A percentile compares a stretch with the other conserved stretches of the same genome.
Evolutionary conservation across 345 rosid genomes (phyloP).

Genomic region (Passiflora organensis): DNA sequence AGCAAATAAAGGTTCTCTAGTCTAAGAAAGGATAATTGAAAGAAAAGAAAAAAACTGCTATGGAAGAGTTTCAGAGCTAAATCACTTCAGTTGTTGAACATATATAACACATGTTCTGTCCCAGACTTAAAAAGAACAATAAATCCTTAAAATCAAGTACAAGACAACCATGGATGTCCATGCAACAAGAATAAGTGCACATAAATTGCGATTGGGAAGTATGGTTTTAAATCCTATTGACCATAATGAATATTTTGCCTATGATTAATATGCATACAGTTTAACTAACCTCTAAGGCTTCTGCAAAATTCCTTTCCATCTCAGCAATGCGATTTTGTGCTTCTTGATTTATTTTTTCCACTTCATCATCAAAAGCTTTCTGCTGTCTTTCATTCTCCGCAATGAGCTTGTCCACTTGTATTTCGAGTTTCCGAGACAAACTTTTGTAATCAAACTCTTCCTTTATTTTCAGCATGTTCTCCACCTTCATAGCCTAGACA

Average conservation of each 20-base stretch:
- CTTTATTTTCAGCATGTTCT: slow-evolving; percentile 33
- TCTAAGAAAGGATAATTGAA: neutral
- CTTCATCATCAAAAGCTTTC: slow-evolving; percentile 27
- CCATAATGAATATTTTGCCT: neutral
- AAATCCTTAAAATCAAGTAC: neutral
- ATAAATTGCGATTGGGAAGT: neutral
- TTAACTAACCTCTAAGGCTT: slow-evolving; percentile 29
- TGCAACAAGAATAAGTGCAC: neutral
- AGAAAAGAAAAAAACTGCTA: neutral
- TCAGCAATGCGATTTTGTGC: slow-evolving; percentile 29
- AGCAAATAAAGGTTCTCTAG: neutral
- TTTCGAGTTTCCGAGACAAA: slow-evolving; percentile 29
- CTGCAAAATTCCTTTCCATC: slow-evolving; percentile 31
- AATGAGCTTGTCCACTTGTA: slow-evolving; percentile 34
- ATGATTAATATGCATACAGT: neutral
- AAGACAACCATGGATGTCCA: too few species aligned
- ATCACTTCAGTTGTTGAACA: neutral
- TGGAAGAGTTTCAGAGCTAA: slow-evolving; percentile 1
- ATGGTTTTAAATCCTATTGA: neutral
- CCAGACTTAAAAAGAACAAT: slow-evolving; percentile 1
- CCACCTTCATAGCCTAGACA: slow-evolving; percentile 32
- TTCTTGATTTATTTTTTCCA: slow-evolving; percentile 29
- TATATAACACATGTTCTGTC: neutral
- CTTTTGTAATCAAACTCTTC: slow-evolving; percentile 36
- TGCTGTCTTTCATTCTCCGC: slow-evolving; percentile 31